Evolutionary conservation across 305 asterid species (phyloP), one percentile per base, ranked within the genome.

Genomic region (Striga hermonthica): DNA sequence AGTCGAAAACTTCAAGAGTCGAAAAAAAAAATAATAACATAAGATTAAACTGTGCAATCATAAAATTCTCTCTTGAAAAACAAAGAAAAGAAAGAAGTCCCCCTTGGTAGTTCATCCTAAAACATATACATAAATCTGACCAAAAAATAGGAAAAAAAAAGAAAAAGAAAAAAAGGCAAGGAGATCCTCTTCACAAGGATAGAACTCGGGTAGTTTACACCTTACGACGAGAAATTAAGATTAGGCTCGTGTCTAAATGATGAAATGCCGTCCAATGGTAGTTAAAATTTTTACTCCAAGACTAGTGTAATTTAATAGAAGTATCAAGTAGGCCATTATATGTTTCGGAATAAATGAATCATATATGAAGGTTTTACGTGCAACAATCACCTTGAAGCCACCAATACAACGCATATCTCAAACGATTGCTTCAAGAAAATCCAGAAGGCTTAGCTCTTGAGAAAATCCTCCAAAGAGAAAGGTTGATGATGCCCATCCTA

Each of bases 381-480:
- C 68, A 69, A 34, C 13, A 40, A 43, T 72, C 69, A 57, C 66
- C 64, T 8, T 57, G 66, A 50, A 60, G 52, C 54, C 68, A 52
- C 14, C 64, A 55, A 40, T 55, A 48, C 8, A 36, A 9, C n/a
- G 40, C 47, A 66, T 43, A 44, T 43, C 22, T 37, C 14, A 8
- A 15, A 22, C 53, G 11, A 48, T 64, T 65, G 11, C 35, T 22
- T 22, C 31, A 22, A 40, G 58, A 28, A 54, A 55, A 61, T 28
- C 62, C 36, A 11, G 14, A 11, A 56, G 48, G 38, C 58, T 72
- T 80, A 86, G 76, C 83, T 74, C 81, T 77, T 78, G 66, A 86
- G 79, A 62, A 79, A 86, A 53, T 84, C 95, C 76, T 74, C 74
- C 64, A 86, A 72, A 35, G 81, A 76, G 72, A 86, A 86, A 13